Base-by-base conservation (phyloP, 2,329 filamentous ascomycete species). In the Mycosphaerella arachidis region DNA sequence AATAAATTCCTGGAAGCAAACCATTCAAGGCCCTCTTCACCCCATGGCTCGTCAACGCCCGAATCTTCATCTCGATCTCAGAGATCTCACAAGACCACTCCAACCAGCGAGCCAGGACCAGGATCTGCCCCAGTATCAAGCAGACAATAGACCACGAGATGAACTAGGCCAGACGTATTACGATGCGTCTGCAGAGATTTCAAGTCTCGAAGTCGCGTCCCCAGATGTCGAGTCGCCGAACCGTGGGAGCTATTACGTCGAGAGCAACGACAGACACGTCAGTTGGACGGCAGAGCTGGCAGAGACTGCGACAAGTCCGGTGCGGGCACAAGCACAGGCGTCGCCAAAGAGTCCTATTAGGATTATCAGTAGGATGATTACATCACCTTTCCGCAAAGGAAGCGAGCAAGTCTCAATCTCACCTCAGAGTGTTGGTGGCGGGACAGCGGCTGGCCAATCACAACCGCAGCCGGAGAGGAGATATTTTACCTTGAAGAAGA, bases 1-100 rank as follows among this genome's bases (percentile, higher is more conserved):
- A 56, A 59, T 33, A 63, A 63, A 50, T 63, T 63, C 57, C 52
- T 63, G 54, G 52, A 61, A 56, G 58, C 61, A 20, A 29, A 6
- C 29, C 20, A 29, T 20, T 61, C 61, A 35, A 54, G 48, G 12
- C 60, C 57, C 20, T 53, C 57, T n/a, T 27, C 40, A n/a, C 53
- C 57, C 24, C 6, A 52, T 52, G 50, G 27, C 50, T 13, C 48
- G 58, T n/a, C 53, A 53, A 27, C 54, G 56, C 9, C 50, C 56
- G 13, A 59, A 57, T 35, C 53, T 61, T 30, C 48, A 56, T 56
- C 45, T 57, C 40, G 52, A 48, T 18, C 40, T 18, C 12, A 37
- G 27, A 16, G 43, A 59, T 30, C 20, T 31, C 45, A 48, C 50
- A 20, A 53, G 31, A 31, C 51, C 40, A n/a, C 18, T 35, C 29